Evolutionary conservation across 148 eudicot genomes (phyloP).

Genomic region (Chenopodium suecicum): DNA sequence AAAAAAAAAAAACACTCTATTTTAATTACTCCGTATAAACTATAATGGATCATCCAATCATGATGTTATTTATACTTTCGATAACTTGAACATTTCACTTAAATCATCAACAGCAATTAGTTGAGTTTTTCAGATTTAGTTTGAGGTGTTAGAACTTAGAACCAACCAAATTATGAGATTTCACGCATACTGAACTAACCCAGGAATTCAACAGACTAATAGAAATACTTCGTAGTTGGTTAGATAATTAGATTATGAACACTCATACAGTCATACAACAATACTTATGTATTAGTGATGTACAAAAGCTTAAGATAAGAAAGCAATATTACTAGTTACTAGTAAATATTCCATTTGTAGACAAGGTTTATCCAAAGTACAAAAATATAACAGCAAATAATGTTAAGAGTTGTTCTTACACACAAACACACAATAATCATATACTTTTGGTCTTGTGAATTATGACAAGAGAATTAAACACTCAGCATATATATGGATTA

Average conservation of each 20-base stretch:
- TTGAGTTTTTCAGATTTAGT: too few relatives aligned
- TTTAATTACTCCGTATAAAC: too few relatives aligned
- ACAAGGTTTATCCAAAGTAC: constrained; percentile 1
- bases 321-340: neutral
- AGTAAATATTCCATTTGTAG: neutral
- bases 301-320: constrained; percentile 4
- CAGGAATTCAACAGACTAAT: neutral
- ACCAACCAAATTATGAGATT: too few relatives aligned
- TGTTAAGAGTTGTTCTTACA: neutral
- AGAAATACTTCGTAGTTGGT: too few relatives aligned
- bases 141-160: too few relatives aligned
- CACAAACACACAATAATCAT: neutral
- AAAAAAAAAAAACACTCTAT: too few relatives aligned
- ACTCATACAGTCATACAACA: neutral
- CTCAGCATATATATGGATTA: neutral
- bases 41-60: too few relatives aligned
- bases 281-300: neutral
- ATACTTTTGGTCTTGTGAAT: constrained; percentile 13
- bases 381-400: constrained; percentile 15
- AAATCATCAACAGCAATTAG: too few relatives aligned
- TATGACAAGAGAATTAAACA: neutral
- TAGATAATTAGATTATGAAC: neutral
- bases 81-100: too few relatives aligned
- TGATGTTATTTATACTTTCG: too few relatives aligned
- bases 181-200: neutral